Percentiles rank a stretch among this genome's conserved stretches.
Evolutionary conservation across 2,329 filamentous ascomycete species (phyloP).

Genomic region (Trichoderma pleuroti): DNA sequence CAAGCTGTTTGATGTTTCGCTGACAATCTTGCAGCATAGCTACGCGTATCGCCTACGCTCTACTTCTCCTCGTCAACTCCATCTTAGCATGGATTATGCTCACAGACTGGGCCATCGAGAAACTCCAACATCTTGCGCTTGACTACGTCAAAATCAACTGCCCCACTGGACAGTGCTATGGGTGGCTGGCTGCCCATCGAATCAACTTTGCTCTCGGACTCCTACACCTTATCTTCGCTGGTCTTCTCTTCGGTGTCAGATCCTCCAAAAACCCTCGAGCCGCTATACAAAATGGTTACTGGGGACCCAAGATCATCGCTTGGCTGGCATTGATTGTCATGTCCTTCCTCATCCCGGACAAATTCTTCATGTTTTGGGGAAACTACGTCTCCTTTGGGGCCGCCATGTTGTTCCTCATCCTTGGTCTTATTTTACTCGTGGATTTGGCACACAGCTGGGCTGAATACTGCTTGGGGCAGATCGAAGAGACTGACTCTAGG

Average conservation of each 20-base stretch:
- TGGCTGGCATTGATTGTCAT: conserved; percentile 86
- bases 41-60: conserved; percentile 92
- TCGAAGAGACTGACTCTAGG: conserved; percentile 81
- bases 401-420: conserved; percentile 88
- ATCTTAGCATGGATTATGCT: conserved; percentile 99
- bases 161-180: conserved; percentile 84
- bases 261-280: conserved; percentile 86
- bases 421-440: conserved; percentile 87
- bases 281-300: conserved; percentile 93
- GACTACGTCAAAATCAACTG: conserved; percentile 97
- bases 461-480: conserved; percentile 90
- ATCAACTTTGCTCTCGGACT: conserved; percentile 97
- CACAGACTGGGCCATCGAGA: conserved; percentile 96
- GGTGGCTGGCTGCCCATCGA: conserved; percentile 92
- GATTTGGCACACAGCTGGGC: conserved; percentile 97
- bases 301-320: conserved; percentile 90
- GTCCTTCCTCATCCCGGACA: conserved; percentile 93
- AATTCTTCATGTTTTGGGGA: conserved; percentile 93
- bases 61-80: conserved; percentile 93
- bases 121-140: conserved; percentile 84
- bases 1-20: not conserved
- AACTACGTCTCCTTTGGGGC: conserved; percentile 87
- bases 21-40: conserved; percentile 63
- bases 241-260: conserved; percentile 80
- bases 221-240: conserved; percentile 84